phyloP scores from a whole-genome alignment of 441 rosid genomes.

The Metrosideros polymorpha region DNA sequence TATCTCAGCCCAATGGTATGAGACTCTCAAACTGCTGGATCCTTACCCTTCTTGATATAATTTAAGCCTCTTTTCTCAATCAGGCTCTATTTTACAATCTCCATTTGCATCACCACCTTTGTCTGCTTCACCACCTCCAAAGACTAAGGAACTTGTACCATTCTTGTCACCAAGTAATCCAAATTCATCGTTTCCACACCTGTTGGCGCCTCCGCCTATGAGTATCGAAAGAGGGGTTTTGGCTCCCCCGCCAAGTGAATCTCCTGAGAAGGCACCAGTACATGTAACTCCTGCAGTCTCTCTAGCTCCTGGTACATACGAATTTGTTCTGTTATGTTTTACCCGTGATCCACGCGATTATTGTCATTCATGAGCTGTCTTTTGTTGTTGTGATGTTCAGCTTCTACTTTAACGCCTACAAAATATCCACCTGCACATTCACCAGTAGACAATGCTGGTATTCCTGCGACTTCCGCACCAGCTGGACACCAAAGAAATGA shows the following conservation, averaged over 20 bases:
- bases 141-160: neutral
- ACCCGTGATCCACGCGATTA: neutral
- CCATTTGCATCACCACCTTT: constrained; percentile 17
- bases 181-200: constrained; percentile 13
- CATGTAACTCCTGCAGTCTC: constrained; percentile 22
- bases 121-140: constrained; percentile 7
- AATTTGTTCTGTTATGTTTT: neutral
- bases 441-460: constrained; percentile 26
- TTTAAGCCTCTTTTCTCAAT: neutral
- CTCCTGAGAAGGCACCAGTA: constrained; percentile 25
- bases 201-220: constrained; percentile 15
- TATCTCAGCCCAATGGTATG: constrained; percentile 23
- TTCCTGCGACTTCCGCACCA: constrained; percentile 23
- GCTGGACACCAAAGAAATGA: constrained; percentile 17
- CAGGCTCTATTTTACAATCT: neutral
- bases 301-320: constrained; percentile 31
- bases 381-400: constrained; percentile 11
- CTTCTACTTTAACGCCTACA: constrained; percentile 29
- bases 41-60: constrained; percentile 17
- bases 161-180: constrained; percentile 1
- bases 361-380: constrained; percentile 1
- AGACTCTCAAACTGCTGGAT: constrained; percentile 5
- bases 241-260: constrained; percentile 6
- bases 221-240: neutral
- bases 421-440: constrained; percentile 26